phyloP scores from a whole-genome alignment of 2,329 filamentous ascomycete species.

The Cladosporium sphaerospermum region DNA sequence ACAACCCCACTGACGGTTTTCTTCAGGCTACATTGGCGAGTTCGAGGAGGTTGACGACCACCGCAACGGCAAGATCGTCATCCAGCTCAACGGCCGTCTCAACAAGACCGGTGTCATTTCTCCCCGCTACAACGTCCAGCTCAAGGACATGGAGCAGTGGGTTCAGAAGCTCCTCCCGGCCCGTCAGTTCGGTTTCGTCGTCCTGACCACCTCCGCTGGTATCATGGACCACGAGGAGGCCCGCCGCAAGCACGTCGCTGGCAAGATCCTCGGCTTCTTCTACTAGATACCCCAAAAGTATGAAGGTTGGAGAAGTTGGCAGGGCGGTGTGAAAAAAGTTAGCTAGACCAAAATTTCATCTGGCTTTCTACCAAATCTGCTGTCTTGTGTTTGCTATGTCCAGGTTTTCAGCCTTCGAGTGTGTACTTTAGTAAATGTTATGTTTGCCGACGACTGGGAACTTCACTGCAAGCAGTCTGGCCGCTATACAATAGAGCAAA shows the following conservation, averaged over 20 bases:
- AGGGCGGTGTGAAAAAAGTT: conserved; percentile 7
- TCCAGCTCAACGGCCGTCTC: conserved; percentile 97
- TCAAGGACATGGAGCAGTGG: conserved; percentile 98
- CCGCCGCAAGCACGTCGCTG: conserved; percentile 95
- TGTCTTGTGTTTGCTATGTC: neutral
- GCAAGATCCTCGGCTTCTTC: conserved; percentile 99
- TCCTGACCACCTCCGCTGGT: conserved; percentile 96
- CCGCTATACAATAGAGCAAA: neutral
- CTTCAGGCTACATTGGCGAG: conserved; percentile 91
- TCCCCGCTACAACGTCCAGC: conserved; percentile 98
- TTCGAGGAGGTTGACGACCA: conserved; percentile 99
- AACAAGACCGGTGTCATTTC: conserved; percentile 99
- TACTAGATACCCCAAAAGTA: conserved; percentile 52
- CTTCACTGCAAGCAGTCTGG: no score
- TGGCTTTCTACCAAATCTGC: neutral
- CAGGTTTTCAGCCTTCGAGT: neutral
- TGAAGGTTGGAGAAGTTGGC: neutral
- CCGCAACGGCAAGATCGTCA: conserved; percentile 99
- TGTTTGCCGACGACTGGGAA: no score
- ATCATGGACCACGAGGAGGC: conserved; percentile 99
- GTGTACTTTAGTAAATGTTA: neutral
- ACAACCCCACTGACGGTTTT: conserved; percentile 61
- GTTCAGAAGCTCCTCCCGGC: conserved; percentile 97
- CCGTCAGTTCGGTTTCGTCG: conserved; percentile 99
- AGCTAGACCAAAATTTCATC: conserved; percentile 7